These are phyloP conservation scores for Aspergillus panamensis DNA, from an alignment of 495 filamentous ascomycete species.

Conservation along the genomic window DNA sequence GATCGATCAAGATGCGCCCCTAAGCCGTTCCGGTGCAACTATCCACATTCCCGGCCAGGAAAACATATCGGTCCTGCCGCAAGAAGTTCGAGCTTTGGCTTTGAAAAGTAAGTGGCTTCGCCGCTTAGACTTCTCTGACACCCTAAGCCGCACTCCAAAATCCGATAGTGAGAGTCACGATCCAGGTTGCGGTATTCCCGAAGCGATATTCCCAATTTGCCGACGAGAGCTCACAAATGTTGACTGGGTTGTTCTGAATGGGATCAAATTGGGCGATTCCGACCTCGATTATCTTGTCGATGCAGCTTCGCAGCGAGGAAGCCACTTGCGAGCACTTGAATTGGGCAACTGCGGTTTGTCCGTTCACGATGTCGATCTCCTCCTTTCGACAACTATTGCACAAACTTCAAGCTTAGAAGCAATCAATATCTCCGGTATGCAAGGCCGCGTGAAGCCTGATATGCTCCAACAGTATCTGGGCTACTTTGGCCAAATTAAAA, in stretches of 20 bases:
- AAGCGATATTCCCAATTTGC: constrained; percentile 75
- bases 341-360: constrained; percentile 73
- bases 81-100: constrained; percentile 70
- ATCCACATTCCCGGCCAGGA: constrained; percentile 58
- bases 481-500: constrained; percentile 65
- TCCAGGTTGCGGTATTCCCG: constrained; percentile 72
- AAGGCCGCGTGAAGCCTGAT: constrained; percentile 64
- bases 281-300: constrained; percentile 73
- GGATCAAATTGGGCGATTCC: constrained; percentile 76
- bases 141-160: constrained; percentile 49
- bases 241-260: constrained; percentile 76
- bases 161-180: constrained; percentile 54
- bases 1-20: constrained; percentile 58
- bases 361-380: constrained; percentile 43
- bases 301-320: constrained; percentile 58
- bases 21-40: constrained; percentile 52
- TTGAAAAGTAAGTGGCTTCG: constrained; percentile 61
- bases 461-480: constrained; percentile 60
- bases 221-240: constrained; percentile 69
- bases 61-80: constrained; percentile 60
- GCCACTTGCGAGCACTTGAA: constrained; percentile 76
- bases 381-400: constrained; percentile 42
- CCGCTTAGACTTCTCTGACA: constrained; percentile 61
- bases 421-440: constrained; percentile 73
- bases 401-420: constrained; percentile 73